phyloP scores from a whole-genome alignment of 495 filamentous ascomycete genomes.

The Penicillium tannophilum region DNA sequence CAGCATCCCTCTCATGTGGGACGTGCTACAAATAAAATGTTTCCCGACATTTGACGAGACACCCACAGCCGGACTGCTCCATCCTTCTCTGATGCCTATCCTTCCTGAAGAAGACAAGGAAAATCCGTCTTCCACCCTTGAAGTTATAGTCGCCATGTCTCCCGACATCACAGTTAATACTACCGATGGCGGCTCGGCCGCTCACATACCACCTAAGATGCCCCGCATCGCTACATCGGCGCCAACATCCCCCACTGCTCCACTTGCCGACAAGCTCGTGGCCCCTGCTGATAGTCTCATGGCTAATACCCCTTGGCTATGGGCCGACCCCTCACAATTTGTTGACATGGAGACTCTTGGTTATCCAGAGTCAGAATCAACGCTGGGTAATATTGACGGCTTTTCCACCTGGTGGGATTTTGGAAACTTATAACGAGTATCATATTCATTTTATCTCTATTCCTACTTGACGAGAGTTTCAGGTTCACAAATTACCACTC shows the following conservation, averaged over 20 bases:
- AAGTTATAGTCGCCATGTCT: constrained; percentile 48
- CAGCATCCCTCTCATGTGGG: constrained; percentile 55
- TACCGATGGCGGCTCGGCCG: constrained; percentile 45
- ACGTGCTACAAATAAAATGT: constrained; percentile 45
- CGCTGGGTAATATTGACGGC: constrained; percentile 37
- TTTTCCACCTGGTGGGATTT: constrained; percentile 50
- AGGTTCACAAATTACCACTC: constrained; percentile 15
- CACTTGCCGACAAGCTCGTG: constrained; percentile 33
- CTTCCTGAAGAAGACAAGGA: constrained; percentile 28
- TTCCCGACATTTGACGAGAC: constrained; percentile 28
- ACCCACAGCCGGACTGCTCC: constrained; percentile 33
- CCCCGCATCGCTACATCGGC: constrained; percentile 23
- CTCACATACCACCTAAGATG: constrained; percentile 36
- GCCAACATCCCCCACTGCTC: constrained; percentile 25
- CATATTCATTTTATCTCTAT: constrained; percentile 29
- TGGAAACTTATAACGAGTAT: constrained; percentile 40
- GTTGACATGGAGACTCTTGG: constrained; percentile 43
- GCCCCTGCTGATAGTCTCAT: constrained; percentile 49
- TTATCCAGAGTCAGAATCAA: constrained; percentile 36
- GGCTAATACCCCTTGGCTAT: constrained; percentile 51
- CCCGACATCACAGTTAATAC: constrained; percentile 49
- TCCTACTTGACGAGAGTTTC: constrained; percentile 19
- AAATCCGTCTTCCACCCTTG: constrained; percentile 35
- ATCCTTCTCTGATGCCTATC: constrained; percentile 35
- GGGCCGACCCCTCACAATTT: constrained; percentile 45